phyloP scores from a whole-genome alignment of 257 asterid species.

The Coffea eugenioides region DNA sequence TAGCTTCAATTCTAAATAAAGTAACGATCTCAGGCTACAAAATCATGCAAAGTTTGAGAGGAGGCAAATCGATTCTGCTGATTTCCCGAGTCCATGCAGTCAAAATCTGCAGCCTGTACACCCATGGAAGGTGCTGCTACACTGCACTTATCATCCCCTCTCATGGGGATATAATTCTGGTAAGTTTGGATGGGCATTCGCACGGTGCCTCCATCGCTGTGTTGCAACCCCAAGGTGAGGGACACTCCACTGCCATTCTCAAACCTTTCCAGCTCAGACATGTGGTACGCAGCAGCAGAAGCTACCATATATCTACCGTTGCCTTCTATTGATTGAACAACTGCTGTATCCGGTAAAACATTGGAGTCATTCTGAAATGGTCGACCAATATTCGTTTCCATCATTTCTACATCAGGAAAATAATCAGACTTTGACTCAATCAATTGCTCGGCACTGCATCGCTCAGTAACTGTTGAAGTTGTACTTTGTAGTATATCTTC shows the following conservation, averaged over 20 bases:
- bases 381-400: conserved; percentile 37
- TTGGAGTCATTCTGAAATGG: conserved; percentile 28
- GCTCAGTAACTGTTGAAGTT: conserved; percentile 30
- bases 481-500: conserved; percentile 43
- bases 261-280: conserved; percentile 58
- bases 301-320: conserved; percentile 27
- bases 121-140: conserved; percentile 42
- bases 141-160: conserved; percentile 41
- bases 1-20: background rate
- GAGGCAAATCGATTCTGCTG: conserved; percentile 47
- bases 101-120: conserved; percentile 45
- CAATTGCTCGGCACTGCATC: conserved; percentile 23
- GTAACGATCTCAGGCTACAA: conserved; percentile 23
- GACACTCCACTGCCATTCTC: conserved; percentile 57
- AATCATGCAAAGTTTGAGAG: conserved; percentile 47
- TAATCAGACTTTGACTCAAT: conserved; percentile 42
- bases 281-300: conserved; percentile 30
- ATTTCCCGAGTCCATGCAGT: conserved; percentile 51
- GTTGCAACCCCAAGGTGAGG: conserved; percentile 72
- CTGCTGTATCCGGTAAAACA: conserved; percentile 20
- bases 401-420: conserved; percentile 39
- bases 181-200: conserved; percentile 38
- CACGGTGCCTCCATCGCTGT: conserved; percentile 49
- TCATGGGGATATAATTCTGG: conserved; percentile 43
- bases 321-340: conserved; percentile 14